Conservation (phyloP, 2,329 filamentous ascomycete genomes). For the Colletotrichum eleusines region DNA sequence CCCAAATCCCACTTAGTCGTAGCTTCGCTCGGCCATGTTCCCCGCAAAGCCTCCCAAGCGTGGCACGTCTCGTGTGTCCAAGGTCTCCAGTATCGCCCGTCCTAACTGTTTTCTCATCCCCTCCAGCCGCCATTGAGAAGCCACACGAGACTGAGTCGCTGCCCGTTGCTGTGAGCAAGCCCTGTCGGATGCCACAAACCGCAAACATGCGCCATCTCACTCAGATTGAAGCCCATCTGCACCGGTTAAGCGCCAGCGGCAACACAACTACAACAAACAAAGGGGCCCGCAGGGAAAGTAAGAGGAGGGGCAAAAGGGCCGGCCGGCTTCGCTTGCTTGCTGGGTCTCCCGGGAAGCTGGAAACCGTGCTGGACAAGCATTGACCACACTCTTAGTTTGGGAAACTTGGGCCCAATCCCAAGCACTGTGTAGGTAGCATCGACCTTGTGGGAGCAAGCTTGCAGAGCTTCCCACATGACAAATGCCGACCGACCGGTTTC, state of each 20-base stretch:
- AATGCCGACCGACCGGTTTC: not conserved
- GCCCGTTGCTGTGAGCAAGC: not conserved
- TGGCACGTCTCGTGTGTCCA: conserved; percentile 16
- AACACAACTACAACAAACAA: conserved; percentile 10
- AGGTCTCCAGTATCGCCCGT: conserved; percentile 9
- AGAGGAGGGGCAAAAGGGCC: conserved; percentile 4
- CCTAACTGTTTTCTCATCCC: not conserved
- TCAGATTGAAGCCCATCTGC: conserved; percentile 9
- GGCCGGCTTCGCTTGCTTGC: no score
- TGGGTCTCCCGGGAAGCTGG: conserved; percentile 35
- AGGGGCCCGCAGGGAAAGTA: conserved; percentile 6
- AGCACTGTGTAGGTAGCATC: conserved; percentile 1
- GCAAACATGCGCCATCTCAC: conserved; percentile 21
- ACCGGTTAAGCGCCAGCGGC: conserved; percentile 6
- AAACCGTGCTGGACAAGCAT: conserved; percentile 34
- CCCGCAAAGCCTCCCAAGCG: conserved; percentile 26
- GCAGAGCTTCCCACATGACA: not conserved
- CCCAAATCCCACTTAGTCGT: not conserved
- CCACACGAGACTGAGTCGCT: conserved; percentile 19
- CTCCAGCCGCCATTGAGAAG: conserved; percentile 12
- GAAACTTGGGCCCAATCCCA: conserved; percentile 26
- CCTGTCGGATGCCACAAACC: conserved; percentile 20
- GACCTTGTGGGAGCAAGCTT: conserved; percentile 8
- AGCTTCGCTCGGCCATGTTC: conserved; percentile 29
- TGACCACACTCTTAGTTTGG: conserved; percentile 22